Conservation (phyloP, 2,329 filamentous ascomycete species). For the Macrophomina phaseolina region DNA sequence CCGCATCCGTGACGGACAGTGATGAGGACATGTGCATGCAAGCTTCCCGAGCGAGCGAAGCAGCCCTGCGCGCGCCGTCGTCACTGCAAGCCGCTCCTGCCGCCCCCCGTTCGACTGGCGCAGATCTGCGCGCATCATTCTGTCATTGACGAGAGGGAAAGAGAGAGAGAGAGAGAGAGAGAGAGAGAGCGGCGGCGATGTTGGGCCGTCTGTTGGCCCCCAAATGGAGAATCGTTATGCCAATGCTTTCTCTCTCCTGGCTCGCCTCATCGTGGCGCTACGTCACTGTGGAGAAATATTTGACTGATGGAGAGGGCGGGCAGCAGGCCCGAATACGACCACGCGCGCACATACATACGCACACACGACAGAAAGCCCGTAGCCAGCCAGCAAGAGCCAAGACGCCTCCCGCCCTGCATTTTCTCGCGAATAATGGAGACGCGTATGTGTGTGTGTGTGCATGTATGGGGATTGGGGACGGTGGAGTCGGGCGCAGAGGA, state of each 20-base stretch:
- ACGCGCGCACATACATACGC: not conserved
- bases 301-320: not conserved
- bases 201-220: not conserved
- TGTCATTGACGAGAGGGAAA: not conserved
- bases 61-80: not conserved
- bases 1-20: not conserved
- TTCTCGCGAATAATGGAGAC: not conserved
- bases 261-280: not conserved
- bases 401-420: not conserved
- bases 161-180: no score
- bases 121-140: conserved; percentile 7
- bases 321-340: not conserved
- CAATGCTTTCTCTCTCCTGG: no score
- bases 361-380: not conserved
- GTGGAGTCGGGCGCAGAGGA: no score
- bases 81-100: not conserved
- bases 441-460: not conserved
- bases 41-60: not conserved
- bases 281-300: conserved; percentile 10
- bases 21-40: not conserved
- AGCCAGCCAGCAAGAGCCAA: not conserved
- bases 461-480: not conserved
- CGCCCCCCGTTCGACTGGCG: not conserved
- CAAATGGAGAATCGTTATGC: not conserved
- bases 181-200: no score